These are phyloP conservation scores for Bretschneidera sinensis DNA, from an alignment of 345 rosid species.

Conservation along the genomic window DNA sequence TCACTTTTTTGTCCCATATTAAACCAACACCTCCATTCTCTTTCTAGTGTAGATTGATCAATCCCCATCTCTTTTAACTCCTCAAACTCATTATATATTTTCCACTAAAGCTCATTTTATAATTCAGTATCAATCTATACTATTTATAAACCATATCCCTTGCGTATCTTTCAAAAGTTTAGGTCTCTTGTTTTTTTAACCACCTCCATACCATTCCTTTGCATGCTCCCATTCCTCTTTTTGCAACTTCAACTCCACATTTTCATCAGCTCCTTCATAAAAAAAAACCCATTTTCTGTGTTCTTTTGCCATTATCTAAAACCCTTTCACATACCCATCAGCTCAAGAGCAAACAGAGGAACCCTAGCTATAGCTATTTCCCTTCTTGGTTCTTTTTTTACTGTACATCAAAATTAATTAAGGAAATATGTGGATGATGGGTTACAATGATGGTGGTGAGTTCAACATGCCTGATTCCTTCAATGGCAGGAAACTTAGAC, in stretches of 20 bases:
- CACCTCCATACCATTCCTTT: no score
- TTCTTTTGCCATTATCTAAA: background rate
- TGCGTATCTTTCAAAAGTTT: slow-evolving; percentile 14
- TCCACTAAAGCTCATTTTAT: background rate
- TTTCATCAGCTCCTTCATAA: background rate
- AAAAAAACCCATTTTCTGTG: background rate
- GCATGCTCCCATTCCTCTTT: slow-evolving; percentile 22
- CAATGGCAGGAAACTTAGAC: slow-evolving; percentile 67
- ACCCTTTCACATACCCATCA: background rate
- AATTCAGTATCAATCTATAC: slow-evolving; percentile 8
- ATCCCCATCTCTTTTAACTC: slow-evolving; percentile 28
- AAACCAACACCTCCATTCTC: slow-evolving; percentile 25
- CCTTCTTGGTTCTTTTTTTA: background rate
- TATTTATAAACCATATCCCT: slow-evolving; percentile 22
- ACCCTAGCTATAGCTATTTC: background rate
- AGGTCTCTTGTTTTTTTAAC: slow-evolving; percentile 4
- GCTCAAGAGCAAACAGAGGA: background rate
- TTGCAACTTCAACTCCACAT: background rate
- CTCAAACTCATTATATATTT: background rate
- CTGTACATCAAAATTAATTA: background rate
- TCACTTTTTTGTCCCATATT: slow-evolving; percentile 29
- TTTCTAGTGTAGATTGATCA: slow-evolving; percentile 20
- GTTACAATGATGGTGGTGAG: slow-evolving; percentile 64
- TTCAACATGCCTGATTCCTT: slow-evolving; percentile 55
- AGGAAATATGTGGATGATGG: slow-evolving; percentile 85